A percentile compares a stretch with the other conserved stretches of the same genome.
phyloP scores from a whole-genome alignment of 495 filamentous ascomycete species.

The Astrothelium subdiscretum region DNA sequence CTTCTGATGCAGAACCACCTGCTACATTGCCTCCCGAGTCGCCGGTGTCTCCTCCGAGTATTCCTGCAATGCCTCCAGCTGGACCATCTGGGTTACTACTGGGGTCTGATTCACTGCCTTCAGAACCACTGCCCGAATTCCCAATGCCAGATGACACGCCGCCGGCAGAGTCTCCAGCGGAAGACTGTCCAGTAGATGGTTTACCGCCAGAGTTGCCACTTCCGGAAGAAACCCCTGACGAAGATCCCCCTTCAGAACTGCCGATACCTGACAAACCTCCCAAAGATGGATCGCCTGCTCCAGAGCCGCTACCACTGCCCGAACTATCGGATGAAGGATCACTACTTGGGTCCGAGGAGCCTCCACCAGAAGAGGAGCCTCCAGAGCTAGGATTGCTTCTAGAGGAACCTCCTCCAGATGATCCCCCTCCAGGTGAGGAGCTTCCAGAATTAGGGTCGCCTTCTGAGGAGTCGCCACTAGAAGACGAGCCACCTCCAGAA shows the following conservation, averaged over 20 bases:
- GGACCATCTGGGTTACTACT: background rate
- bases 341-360: too few relatives aligned
- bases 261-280: background rate
- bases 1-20: too few relatives aligned
- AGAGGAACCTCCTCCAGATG: background rate
- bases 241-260: background rate
- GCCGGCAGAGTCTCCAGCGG: background rate
- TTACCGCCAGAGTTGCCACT: background rate
- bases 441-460: background rate
- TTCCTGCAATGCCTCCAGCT: background rate
- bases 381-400: background rate
- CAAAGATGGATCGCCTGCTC: background rate
- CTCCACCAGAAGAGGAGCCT: slow-evolving; percentile 20
- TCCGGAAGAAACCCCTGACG: background rate
- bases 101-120: background rate
- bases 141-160: background rate
- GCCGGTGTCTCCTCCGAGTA: background rate
- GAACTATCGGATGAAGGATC: too few relatives aligned
- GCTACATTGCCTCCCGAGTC: too few relatives aligned
- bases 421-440: background rate
- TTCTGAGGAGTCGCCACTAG: too few relatives aligned
- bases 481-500: background rate
- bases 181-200: background rate
- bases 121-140: background rate
- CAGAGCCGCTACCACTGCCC: too few relatives aligned